phyloP scores from a whole-genome alignment of 306 rosid genomes.

The Crotalaria pallida region DNA sequence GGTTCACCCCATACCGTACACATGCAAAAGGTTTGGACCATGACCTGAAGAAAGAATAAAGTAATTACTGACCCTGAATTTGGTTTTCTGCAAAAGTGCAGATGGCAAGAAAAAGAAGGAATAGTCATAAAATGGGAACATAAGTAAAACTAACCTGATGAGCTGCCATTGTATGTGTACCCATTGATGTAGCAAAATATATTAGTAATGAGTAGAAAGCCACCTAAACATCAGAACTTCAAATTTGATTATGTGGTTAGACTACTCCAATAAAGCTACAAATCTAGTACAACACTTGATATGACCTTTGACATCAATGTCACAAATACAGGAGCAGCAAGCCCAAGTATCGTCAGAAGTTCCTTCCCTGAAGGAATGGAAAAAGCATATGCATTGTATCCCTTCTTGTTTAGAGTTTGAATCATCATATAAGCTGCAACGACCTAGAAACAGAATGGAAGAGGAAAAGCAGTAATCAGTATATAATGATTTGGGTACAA shows the following conservation, averaged over 20 bases:
- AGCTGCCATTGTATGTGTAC: constrained; percentile 85
- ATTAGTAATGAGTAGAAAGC: constrained; percentile 73
- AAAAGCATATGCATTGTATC: constrained; percentile 47
- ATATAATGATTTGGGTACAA: not conserved
- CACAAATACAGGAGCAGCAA: constrained; percentile 59
- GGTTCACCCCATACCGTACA: constrained; percentile 98
- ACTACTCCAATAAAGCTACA: not conserved
- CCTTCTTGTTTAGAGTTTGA: constrained; percentile 51
- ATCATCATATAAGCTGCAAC: constrained; percentile 71
- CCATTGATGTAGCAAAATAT: constrained; percentile 83
- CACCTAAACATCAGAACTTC: constrained; percentile 43
- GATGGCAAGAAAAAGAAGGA: constrained; percentile 19
- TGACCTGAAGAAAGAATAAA: constrained; percentile 53
- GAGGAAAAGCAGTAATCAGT: not conserved
- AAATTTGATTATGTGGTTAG: constrained; percentile 3
- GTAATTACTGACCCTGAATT: constrained; percentile 12
- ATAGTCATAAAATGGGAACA: constrained; percentile 3
- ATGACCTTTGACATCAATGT: constrained; percentile 61
- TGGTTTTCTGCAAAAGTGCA: not conserved
- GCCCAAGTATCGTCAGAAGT: constrained; percentile 35
- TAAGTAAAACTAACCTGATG: constrained; percentile 63
- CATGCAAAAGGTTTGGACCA: constrained; percentile 72
- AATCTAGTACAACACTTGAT: not conserved
- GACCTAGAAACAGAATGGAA: constrained; percentile 36
- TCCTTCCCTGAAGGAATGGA: constrained; percentile 52